Evolutionary conservation across 148 eudicot species (phyloP), one percentile per base, ranked within the genome.

Genomic region (Cornus controversa): DNA sequence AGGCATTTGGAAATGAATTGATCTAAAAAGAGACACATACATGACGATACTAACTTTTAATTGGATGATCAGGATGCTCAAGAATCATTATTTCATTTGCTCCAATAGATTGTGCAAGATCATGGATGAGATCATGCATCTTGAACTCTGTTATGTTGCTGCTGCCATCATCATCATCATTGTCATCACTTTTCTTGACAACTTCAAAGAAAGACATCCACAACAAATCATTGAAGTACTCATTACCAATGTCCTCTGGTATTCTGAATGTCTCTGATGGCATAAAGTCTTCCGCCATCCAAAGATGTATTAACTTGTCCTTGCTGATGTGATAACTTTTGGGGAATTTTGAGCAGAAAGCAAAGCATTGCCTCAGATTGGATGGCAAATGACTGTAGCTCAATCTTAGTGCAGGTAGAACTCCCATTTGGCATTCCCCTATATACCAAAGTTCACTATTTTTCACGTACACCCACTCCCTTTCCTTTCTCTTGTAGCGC

Each of bases 201-300:
- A 9, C 70, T 75, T 80, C 23, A 26, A 81, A 81, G 62, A 81
- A 77, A 67, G 84, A 81, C 71, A 72, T 72, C 50, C 26, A 67
- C 69, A 36, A 42, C 45, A 81, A 68, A 29, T 81, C 78, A 18
- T 73, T 72, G 74, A 81, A 77, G 47, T 73, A 77, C 26, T 81
- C 77, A 24, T 60, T 63, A 4, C 80, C 84, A 13, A 27, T 66
- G 68, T 81, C 83, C 69, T 81, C 84, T 67, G 50, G 77, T 69
- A n/a, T n/a, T n/a, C n/a, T n/a, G n/a, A n/a, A n/a, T n/a, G n/a
- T n/a, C n/a, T n/a, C n/a, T 9, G 84, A 50, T 69, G 42, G 78
- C 50, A 82, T 74, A 26, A 78, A 69, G 25, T 78, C 78, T 23
- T 82, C 66, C 68, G 81, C 84, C 22, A 82, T 78, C 84, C 84